These are phyloP conservation scores for Neodidymelliopsis sp. DNA, from an alignment of 2,329 filamentous ascomycete species.

Conservation along the genomic window DNA sequence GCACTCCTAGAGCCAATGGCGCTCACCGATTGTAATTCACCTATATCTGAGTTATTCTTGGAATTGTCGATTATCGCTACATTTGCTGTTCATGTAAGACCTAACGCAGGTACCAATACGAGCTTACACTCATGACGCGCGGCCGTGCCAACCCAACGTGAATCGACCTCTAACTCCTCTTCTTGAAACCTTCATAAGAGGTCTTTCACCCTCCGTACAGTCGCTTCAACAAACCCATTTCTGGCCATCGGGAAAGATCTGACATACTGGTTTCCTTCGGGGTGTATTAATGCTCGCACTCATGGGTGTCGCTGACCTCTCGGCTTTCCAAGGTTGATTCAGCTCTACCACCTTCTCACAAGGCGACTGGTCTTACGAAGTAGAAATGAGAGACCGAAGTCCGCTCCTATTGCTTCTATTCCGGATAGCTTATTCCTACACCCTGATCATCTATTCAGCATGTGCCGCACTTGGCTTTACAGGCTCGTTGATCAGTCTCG, in stretches of 20 bases:
- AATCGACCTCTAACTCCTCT: too few relatives aligned
- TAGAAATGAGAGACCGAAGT: background rate
- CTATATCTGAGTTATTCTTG: background rate
- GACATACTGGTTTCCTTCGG: too few relatives aligned
- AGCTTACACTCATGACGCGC: slow-evolving; percentile 12
- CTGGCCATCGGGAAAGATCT: too few relatives aligned
- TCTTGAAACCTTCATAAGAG: too few relatives aligned
- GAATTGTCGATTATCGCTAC: background rate
- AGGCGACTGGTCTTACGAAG: too few relatives aligned
- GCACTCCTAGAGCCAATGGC: too few relatives aligned
- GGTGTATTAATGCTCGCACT: too few relatives aligned
- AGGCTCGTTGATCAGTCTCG: slow-evolving; percentile 4
- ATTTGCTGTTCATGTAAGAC: slow-evolving; percentile 4
- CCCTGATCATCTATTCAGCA: slow-evolving; percentile 6
- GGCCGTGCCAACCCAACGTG: slow-evolving; percentile 3
- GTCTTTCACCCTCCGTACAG: too few relatives aligned
- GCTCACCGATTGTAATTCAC: background rate
- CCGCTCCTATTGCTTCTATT: slow-evolving; percentile 9
- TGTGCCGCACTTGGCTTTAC: slow-evolving; percentile 5
- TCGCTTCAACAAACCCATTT: too few relatives aligned
- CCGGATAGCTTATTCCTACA: slow-evolving; percentile 13
- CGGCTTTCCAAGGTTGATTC: too few relatives aligned
- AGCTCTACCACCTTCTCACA: too few relatives aligned
- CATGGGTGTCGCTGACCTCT: too few relatives aligned
- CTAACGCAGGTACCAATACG: slow-evolving; percentile 16